These are phyloP conservation scores for Solanum neorickii DNA, from an alignment of 257 asterid species.

Conservation along the genomic window DNA sequence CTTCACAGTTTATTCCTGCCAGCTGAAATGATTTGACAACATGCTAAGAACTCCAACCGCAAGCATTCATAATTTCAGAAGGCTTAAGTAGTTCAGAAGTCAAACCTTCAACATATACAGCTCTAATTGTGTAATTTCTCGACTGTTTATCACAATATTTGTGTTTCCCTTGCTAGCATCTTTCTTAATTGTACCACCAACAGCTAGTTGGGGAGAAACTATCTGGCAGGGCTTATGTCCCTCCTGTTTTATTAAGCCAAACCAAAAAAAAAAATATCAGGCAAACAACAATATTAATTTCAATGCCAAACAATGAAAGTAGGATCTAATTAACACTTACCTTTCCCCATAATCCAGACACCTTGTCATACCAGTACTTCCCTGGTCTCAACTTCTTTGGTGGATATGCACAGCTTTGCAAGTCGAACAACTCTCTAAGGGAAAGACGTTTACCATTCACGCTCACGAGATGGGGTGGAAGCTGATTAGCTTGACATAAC, in stretches of 20 bases:
- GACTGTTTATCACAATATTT: conserved; percentile 41
- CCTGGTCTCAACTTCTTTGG: conserved; percentile 89
- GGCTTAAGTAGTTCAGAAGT: background rate
- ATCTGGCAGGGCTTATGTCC: conserved; percentile 80
- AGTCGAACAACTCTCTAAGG: conserved; percentile 34
- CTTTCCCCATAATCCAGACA: conserved; percentile 94
- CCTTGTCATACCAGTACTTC: conserved; percentile 82
- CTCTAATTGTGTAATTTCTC: conserved; percentile 73
- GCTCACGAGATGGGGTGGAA: conserved; percentile 44
- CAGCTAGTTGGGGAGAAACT: conserved; percentile 42
- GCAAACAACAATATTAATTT: background rate
- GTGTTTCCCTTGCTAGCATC: conserved; percentile 82
- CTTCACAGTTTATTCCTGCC: conserved; percentile 63
- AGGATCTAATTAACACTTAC: conserved; percentile 20
- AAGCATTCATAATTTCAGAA: background rate
- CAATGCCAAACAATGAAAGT: background rate
- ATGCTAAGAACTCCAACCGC: conserved; percentile 3
- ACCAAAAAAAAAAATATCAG: background rate
- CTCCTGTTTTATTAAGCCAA: conserved; percentile 41
- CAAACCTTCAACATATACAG: conserved; percentile 53
- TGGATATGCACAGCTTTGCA: conserved; percentile 64
- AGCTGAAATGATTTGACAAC: conserved; percentile 26
- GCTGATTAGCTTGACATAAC: conserved; percentile 54
- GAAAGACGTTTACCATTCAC: conserved; percentile 56
- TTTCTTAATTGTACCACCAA: conserved; percentile 35